Evolutionary conservation across 2,329 filamentous ascomycete genomes (phyloP), one percentile per base, ranked within the genome.

Genomic region (Clathrospora elynae): DNA sequence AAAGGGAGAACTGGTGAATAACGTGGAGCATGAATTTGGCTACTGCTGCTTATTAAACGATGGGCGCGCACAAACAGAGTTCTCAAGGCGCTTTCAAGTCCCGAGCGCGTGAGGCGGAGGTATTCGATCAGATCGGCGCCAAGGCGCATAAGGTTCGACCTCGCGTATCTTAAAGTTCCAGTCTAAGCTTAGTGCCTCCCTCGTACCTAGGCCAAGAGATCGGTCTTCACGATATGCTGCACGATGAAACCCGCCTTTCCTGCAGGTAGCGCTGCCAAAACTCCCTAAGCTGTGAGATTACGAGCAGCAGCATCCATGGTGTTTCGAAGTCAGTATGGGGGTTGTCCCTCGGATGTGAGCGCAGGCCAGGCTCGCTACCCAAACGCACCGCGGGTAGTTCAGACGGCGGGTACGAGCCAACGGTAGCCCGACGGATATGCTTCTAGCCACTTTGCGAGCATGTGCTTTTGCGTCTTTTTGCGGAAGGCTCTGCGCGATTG

Each of bases 81-180:
- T 32, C 18, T 29, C 25, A 26, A 19, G 42, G 35, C 35, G 36
- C 30, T 19, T 32, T 29, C 25, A 13, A 29, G 34, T 17, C 34
- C 34, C 11, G 32, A 38, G 30, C 12, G 13, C 17, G 25, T 5
- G 37, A 18, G 31, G 12, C 16, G 20, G 12, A 34, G 22, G 32
- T 22, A 31, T 39, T 37, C 20, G 38, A 49, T 46, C 22, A 39
- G 42, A 55, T 52, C 49, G 49, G 20, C 6, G 39, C 51, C 52
- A 55, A 14, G 8, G 49, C 42, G 17, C 33, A 49, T 46, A 11
- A 11, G 22, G 12, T 12, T n/a, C n/a, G n/a, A 2, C 5, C 25
- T 55, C 51, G 51, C 51, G 42, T 55, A 55, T 55, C 51, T 55
- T 24, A 12, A 16, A 16, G 14, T 19, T 30, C 29, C 10, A 10